Evolutionary conservation across 148 eudicot genomes (phyloP).

Genomic region (Polygonum maritimum): DNA sequence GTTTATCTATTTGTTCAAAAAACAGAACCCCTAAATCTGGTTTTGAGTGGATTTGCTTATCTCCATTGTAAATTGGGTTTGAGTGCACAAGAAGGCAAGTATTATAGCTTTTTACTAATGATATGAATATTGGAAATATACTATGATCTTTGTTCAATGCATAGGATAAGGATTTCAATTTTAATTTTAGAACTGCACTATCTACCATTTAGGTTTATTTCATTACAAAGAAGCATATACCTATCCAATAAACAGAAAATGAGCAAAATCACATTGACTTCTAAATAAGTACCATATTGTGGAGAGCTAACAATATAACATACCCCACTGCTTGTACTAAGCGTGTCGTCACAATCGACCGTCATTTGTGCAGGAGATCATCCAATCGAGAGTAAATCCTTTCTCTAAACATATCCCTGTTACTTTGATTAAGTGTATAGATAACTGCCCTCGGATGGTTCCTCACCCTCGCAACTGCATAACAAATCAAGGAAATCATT

Average conservation of each 20-base stretch:
- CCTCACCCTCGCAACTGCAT: slow-evolving; percentile 77
- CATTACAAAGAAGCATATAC: background rate
- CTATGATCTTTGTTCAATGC: background rate
- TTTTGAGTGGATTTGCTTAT: background rate
- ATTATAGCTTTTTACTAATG: background rate
- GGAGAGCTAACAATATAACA: background rate
- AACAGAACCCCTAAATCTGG: background rate
- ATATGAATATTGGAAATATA: background rate
- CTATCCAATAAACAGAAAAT: background rate
- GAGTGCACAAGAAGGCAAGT: background rate
- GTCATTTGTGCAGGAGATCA: slow-evolving; percentile 21
- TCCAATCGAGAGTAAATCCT: slow-evolving; percentile 41
- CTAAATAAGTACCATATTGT: background rate
- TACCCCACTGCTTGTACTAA: background rate
- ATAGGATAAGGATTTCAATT: background rate
- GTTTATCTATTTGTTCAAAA: background rate
- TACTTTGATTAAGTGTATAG: slow-evolving; percentile 43
- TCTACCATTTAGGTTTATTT: background rate
- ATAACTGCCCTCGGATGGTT: slow-evolving; percentile 74
- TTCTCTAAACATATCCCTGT: slow-evolving; percentile 58
- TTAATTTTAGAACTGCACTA: background rate
- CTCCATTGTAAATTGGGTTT: slow-evolving; percentile 3
- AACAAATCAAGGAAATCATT: background rate
- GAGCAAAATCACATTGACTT: background rate
- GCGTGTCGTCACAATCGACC: background rate